Evolutionary conservation across 2,329 filamentous ascomycete genomes (phyloP).

Genomic region (Clonostachys rosea): DNA sequence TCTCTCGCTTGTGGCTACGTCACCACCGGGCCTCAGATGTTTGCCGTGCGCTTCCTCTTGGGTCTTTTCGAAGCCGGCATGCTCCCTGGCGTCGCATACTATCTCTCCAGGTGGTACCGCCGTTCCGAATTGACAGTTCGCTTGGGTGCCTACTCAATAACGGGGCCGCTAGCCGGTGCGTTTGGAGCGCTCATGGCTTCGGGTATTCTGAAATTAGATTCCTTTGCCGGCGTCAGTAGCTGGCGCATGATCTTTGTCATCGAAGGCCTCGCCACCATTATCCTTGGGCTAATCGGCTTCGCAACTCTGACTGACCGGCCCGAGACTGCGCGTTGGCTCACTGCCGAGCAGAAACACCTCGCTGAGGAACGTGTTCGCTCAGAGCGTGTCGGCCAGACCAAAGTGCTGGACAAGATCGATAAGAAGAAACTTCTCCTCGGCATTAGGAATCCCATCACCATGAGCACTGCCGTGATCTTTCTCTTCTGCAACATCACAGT

Average conservation of each 20-base stretch:
- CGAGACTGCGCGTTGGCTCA: constrained; percentile 55
- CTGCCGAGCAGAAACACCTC: constrained; percentile 46
- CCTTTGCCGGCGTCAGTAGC: constrained; percentile 55
- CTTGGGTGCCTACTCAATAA: constrained; percentile 69
- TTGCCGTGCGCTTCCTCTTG: constrained; percentile 66
- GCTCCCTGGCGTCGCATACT: constrained; percentile 64
- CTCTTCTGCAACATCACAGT: constrained; percentile 65
- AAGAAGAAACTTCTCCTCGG: constrained; percentile 53
- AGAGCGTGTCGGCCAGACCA: constrained; percentile 57
- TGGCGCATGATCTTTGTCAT: constrained; percentile 71
- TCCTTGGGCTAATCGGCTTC: constrained; percentile 25
- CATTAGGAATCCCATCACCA: constrained; percentile 53
- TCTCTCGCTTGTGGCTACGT: constrained; percentile 66
- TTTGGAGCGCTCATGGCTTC: constrained; percentile 70
- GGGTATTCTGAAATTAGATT: constrained; percentile 69
- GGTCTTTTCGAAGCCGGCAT: constrained; percentile 66
- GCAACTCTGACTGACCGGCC: constrained; percentile 27
- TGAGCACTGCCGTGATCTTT: constrained; percentile 48
- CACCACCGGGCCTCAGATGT: constrained; percentile 56
- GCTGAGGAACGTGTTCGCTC: constrained; percentile 59
- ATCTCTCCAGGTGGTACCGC: constrained; percentile 73
- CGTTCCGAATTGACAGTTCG: constrained; percentile 68
- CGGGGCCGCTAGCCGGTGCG: constrained; percentile 66
- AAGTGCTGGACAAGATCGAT: constrained; percentile 60
- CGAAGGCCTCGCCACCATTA: constrained; percentile 36